phyloP scores from a whole-genome alignment of 352 stramenopile genomes.

The Saprolegnia parasitica region DNA sequence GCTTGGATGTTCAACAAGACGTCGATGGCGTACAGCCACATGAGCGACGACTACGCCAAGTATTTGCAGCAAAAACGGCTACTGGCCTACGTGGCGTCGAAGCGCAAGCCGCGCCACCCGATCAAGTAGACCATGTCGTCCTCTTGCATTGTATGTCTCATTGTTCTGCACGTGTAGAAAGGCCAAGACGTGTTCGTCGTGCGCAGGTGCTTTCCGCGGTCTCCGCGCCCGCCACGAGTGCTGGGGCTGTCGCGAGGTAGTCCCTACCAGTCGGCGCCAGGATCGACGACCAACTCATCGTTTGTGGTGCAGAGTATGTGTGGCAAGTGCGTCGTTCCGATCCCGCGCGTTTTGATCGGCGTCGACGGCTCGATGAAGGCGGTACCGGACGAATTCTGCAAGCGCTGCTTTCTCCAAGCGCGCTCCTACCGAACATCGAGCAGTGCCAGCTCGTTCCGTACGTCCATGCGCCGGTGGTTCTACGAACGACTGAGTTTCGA shows the following conservation, averaged over 20 bases:
- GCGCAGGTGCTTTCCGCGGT: not conserved
- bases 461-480: no score
- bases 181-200: constrained; percentile 15
- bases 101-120: not conserved
- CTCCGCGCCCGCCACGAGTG: constrained; percentile 17
- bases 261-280: not conserved
- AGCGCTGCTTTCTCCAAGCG: constrained; percentile 20
- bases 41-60: constrained; percentile 8
- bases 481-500: no score
- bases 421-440: not conserved
- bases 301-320: constrained; percentile 21
- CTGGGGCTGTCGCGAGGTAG: not conserved
- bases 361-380: constrained; percentile 5
- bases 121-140: not conserved
- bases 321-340: constrained; percentile 19
- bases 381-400: constrained; percentile 18
- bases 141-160: not conserved
- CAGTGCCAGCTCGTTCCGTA: not conserved
- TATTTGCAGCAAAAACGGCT: constrained; percentile 16
- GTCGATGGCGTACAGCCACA: not conserved
- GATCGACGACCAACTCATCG: not conserved
- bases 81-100: not conserved
- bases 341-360: constrained; percentile 4
- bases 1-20: constrained; percentile 23
- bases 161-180: constrained; percentile 5